A percentile compares a stretch with the other conserved stretches of the same genome.
Evolutionary conservation across 176 grass and related monocot genomes (phyloP).

Genomic region (Urochloa ruziziensis): DNA sequence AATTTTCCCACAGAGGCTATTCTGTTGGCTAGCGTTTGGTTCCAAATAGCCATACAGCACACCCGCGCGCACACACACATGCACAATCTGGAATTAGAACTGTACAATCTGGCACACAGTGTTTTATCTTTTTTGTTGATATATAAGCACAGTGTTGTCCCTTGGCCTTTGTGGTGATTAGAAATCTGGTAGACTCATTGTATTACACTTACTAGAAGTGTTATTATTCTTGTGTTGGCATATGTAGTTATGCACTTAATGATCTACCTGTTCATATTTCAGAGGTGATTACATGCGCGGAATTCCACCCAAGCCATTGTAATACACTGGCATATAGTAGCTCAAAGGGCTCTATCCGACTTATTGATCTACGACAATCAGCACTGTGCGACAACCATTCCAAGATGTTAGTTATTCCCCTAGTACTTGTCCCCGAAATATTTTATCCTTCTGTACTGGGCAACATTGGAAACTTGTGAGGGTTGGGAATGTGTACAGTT

Average conservation of each 20-base stretch:
- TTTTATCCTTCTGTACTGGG: slow-evolving; percentile 20
- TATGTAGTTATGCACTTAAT: slow-evolving; percentile 9
- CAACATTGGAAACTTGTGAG: background rate
- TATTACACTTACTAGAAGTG: background rate
- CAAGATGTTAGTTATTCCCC: slow-evolving; percentile 72
- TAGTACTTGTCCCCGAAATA: slow-evolving; percentile 17
- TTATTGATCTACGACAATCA: slow-evolving; percentile 95
- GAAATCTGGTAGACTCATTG: background rate
- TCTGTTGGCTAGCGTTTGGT: no score
- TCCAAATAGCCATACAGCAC: no score
- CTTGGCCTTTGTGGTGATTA: background rate
- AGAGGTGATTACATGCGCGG: slow-evolving; percentile 99
- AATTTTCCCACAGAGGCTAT: no score
- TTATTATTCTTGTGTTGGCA: slow-evolving; percentile 21
- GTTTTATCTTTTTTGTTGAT: background rate
- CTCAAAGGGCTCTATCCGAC: slow-evolving; percentile 97
- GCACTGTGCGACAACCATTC: slow-evolving; percentile 96
- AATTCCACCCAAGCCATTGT: slow-evolving; percentile 94
- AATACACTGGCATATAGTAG: slow-evolving; percentile 97
- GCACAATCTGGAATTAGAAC: background rate
- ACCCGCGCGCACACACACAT: no score
- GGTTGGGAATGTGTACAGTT: background rate
- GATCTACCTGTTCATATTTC: slow-evolving; percentile 48
- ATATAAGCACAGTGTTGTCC: background rate
- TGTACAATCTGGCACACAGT: background rate